Conservation (phyloP, 495 filamentous ascomycete species). For the Penicillium turbatum region DNA sequence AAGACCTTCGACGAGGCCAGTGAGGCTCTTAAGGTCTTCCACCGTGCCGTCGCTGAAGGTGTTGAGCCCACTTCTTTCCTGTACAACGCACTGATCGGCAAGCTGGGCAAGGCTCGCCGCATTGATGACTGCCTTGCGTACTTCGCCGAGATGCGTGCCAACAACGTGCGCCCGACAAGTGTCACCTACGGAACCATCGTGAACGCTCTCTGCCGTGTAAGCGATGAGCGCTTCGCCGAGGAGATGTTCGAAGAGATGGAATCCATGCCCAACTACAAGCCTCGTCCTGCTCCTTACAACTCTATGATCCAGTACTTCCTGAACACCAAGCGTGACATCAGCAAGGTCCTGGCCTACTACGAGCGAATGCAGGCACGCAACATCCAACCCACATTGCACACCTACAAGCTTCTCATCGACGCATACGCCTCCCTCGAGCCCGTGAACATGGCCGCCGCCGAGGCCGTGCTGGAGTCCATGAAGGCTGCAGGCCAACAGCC, state of each 20-base stretch:
- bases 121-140: conserved; percentile 98
- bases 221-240: conserved; percentile 94
- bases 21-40: conserved; percentile 95
- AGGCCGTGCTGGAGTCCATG: conserved; percentile 77
- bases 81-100: conserved; percentile 97
- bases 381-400: conserved; percentile 90
- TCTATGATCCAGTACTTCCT: conserved; percentile 99
- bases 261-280: conserved; percentile 97
- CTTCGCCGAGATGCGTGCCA: conserved; percentile 92
- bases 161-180: conserved; percentile 90
- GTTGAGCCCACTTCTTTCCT: conserved; percentile 95
- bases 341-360: conserved; percentile 93
- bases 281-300: conserved; percentile 94
- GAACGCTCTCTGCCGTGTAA: conserved; percentile 94
- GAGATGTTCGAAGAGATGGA: conserved; percentile 99
- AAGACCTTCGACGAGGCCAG: conserved; percentile 97
- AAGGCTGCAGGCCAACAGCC: conserved; percentile 66
- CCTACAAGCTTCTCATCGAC: conserved; percentile 96
- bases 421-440: conserved; percentile 93
- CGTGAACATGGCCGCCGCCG: conserved; percentile 84
- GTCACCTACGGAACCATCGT: conserved; percentile 98
- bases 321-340: conserved; percentile 89
- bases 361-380: conserved; percentile 84
- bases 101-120: conserved; percentile 93
- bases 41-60: conserved; percentile 85